Evolutionary conservation across 2,329 filamentous ascomycete genomes (phyloP), one percentile per base, ranked within the genome.

Genomic region (Chrysoporthe cubensis): DNA sequence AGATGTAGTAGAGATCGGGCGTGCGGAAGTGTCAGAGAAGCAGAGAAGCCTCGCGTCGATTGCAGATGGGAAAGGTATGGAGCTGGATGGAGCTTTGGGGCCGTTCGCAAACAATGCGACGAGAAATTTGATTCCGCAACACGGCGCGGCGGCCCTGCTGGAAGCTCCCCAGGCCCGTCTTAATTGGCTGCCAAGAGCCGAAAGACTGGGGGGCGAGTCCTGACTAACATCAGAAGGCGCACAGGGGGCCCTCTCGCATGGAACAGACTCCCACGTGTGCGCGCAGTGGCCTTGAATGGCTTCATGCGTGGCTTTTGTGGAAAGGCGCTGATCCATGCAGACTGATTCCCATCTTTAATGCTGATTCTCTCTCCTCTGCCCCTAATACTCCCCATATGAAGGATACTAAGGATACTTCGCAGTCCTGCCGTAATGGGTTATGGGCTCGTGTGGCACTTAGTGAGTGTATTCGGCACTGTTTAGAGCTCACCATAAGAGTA

Each of bases 41-140:
- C 37, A 44, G 58, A 63, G 59, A 58, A 64, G 54, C 37, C 67
- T 66, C 61, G 62, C 62, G 66, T 62, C 62, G 48, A 26, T 44
- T 56, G 50, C 40, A 46, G 52, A 14, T 44, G 62, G 40, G 26
- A 46, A 46, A 34, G 26, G 40, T 67, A 63, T 62, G 63, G 68
- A 62, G 62, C 57, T 60, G 46, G 57, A 67, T 60, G 62, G 63
- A 69, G 68, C 65, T 65, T 57, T 64, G 67, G 59, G 50, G 64
- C 56, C 44, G 62, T 59, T 66, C 64, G 58, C 61, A 64, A 64
- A 59, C 63, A 42, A 59, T 59, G 64, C 64, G 57, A 62, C 66
- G 63, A 64, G 66, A 69, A 69, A 68, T 71, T 71, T 71, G 71
- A 63, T 66, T 64, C 64, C 62, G 63, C 65, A 37, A 50, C 65